Evolutionary conservation across 2,329 filamentous ascomycete genomes (phyloP), one percentile per base, ranked within the genome.

Genomic region (Ophiostoma himal-ulmi): DNA sequence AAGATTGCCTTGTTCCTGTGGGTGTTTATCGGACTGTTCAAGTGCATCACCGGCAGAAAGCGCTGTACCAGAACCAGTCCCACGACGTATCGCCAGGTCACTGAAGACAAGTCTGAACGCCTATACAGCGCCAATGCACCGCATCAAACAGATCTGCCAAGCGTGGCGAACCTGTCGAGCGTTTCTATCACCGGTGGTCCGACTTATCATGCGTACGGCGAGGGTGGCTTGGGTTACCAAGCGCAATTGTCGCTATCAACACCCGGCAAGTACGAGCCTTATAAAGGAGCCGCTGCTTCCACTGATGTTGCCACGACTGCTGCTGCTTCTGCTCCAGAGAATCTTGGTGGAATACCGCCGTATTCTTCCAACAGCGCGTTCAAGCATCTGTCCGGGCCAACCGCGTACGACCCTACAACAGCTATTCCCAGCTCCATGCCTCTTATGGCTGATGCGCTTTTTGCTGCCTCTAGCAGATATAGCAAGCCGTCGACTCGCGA

Each of bases 1-100:
- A 70, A 70, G 68, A 26, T 67, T 22, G 69, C 68, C 41, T 62
- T 70, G 4, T 70, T 70, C 69, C 37, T 72, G 22, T 70, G 68
- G 71, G 48, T 69, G 39, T 68, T 72, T 41, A 41, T 54, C 44
- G 48, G 17, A 36, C 39, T 72, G 17, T 44, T 36, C 41, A 57
- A 70, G 20, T 64, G 65, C 60, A 30, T 52, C 57, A 41, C 66
- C 6, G 34, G 66, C 1, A 36, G 60, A 26, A 66, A 60, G n/a
- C 34, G 34, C 34, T 11, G 60, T 5, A 4, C 60, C 17, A n/a
- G 17, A 10, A 10, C 14, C 34, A 14, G 34, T 37, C 17, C 30
- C 5, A n/a, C 60, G 30, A 17, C 34, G 8, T 64, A 64, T 17
- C 60, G 34, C 30, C 60, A 64, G 14, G 60, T 64, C 60, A 64